Base-by-base conservation (phyloP, 176 grass and related monocot genomes). In the Chrysopogon serrulatus region DNA sequence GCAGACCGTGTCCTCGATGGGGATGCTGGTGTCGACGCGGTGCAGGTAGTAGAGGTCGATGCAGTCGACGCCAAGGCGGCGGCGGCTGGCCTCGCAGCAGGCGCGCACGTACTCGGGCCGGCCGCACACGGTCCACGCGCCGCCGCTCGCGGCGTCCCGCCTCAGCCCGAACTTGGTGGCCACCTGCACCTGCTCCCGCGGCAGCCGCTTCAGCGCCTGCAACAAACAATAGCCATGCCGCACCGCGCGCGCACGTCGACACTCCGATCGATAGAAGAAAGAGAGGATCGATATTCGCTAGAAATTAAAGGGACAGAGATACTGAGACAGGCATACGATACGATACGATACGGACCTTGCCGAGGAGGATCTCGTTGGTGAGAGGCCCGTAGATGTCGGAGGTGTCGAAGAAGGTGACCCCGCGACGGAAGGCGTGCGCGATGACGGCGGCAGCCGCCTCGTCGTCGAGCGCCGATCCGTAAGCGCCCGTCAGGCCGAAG, bases 11-110 rank as follows among this genome's bases (percentile, higher is more conserved):
- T 88, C 86, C 56, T 89, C 87, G 1, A 89, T 89, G 37, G 81
- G 87, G 26, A 64, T 51, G 5, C 16, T 44, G 10, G 36, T 34
- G 53, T 89, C 87, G 14, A 89, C 33, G 0, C 87, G 81, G 67
- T 89, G 87, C 81, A 84, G 81, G 45, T 89, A 84, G 32, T 84
- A 89, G 12, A 89, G 67, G 65, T 89, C 87, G 23, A 89, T 84
- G 74, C 74, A 84, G 23, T 84, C 81, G 1, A 39, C 49, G 1
- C 23, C 75, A 5, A 84, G 81, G 14, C 87, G 68, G 6, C 79
- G 47, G 0, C 84, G 87, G 24, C 87, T 89, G 1, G 80, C 87
- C 56, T 84, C 81, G 31, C 81, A 88, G 48, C 62, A 84, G 34
- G 87, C 74, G 2, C 81, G 87, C 18, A 73, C 87, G 40, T 51